Base-by-base conservation (phyloP, 371 early-diverging fungal genomes). In the Mucor mucedo region DNA sequence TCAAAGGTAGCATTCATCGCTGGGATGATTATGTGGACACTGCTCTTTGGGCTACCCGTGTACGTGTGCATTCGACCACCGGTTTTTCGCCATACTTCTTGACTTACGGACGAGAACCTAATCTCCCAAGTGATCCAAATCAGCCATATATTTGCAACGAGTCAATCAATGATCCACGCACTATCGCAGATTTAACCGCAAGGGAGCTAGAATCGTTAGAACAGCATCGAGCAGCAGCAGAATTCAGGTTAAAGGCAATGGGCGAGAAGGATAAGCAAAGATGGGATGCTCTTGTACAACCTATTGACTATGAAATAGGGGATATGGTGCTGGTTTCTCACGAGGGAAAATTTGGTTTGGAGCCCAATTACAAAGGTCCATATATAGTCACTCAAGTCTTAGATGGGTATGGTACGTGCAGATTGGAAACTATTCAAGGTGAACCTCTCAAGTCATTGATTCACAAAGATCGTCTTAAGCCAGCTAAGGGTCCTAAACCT, bases 51-150 rank as follows among this genome's bases (percentile, higher is more conserved):
- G 66, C 70, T 3, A 33, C 58, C 0, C 14, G 66, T 3, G 52
- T 62, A 4, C 32, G 62, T 0, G 49, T 44, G 11, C 66, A 66
- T 39, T n/a, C 57, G 0, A 40, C 59, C 29, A 54, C 63, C 30
- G 55, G 66, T 3, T 35, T 28, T 33, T 55, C 33, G 13, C 69
- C 69, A 2, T 65, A 62, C 47, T 58, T 58, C 28, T 42, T 69
- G 1, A 54, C 58, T 2, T 69, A 69, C 41, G 64, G 69, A 4
- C 14, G 58, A 10, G 69, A 69, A 29, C 69, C 68, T 9, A n/a
- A 9, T 1, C 4, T 68, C 0, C 68, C 67, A 1, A 59, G 59
- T 9, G 68, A 68, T 48, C 5, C 28, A 3, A 11, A 47, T 6
- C 3, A 30, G 5, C 65, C 65, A 28, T 64, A 42, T 21, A 52